Base-by-base conservation (phyloP, 1,284 basidiomycete species). In the Phaffia rhodozyma region DNA sequence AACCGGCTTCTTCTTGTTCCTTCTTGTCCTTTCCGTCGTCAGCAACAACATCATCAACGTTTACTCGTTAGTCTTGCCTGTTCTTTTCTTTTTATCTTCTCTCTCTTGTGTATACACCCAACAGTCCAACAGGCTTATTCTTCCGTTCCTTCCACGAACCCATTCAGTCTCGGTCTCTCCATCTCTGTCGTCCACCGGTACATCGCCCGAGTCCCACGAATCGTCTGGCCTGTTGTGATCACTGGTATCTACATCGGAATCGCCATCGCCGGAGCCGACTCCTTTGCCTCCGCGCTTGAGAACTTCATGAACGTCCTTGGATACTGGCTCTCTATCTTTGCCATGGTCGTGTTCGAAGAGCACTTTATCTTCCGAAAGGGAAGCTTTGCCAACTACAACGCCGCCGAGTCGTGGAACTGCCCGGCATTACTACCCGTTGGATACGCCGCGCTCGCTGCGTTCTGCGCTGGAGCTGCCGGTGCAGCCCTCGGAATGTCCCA, bases 261-360 rank as follows among this genome's bases (percentile, higher is more conserved):
- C 51, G 73, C 75, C 51, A 73, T 75, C 59, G 73, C 73, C 38
- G 76, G 75, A 34, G 74, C 74, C 50, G 67, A 70, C 66, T 55
- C 62, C 57, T 77, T 77, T 67, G 68, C 73, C 27, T 13, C 51
- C 11, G 69, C 72, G 11, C 72, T 78, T 34, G 69, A 74, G 59
- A 65, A 70, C 62, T 71, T 75, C 63, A 66, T 72, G 66, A 68
- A 43, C 16, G 69, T 74, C 34, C 67, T 74, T 52, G 71, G 69
- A 23, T 75, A 75, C 71, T 75, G 74, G 74, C 69, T 75, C 13
- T 71, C 72, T 29, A 74, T 76, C 64, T 77, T 74, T 70, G 67
- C 68, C 25, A 67, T 67, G 23, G 72, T 76, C 64, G 68, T 77
- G 29, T 53, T 74, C 20, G 71, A 75, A 60, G 75, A 76, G 52